phyloP scores from a whole-genome alignment of 2,329 filamentous ascomycete genomes.

The Dactylellina leptospora region DNA sequence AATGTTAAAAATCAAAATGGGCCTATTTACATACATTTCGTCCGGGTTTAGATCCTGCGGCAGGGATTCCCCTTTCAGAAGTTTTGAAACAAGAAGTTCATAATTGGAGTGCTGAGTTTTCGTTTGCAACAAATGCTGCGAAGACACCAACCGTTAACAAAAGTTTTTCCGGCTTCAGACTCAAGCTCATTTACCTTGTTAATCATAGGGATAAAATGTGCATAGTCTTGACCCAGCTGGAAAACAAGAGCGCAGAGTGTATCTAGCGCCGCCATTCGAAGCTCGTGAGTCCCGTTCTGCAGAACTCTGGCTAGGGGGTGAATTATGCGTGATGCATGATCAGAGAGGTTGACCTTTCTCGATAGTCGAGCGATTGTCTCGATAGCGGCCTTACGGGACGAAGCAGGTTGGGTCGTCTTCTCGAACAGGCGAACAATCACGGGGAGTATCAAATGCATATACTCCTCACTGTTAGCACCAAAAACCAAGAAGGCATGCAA shows the following conservation, averaged over 20 bases:
- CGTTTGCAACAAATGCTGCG: constrained; percentile 71
- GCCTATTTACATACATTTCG: constrained; percentile 61
- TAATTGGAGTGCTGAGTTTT: constrained; percentile 91
- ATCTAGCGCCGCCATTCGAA: constrained; percentile 86
- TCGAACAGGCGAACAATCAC: constrained; percentile 95
- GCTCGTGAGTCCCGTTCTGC: constrained; percentile 73
- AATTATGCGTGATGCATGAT: constrained; percentile 95
- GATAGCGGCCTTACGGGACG: constrained; percentile 85
- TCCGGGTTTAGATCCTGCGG: constrained; percentile 93
- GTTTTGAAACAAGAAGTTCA: constrained; percentile 86
- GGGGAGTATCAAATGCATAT: constrained; percentile 98
- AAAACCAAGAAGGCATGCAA: constrained; percentile 96
- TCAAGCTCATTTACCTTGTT: constrained; percentile 72
- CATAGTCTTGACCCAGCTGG: constrained; percentile 92
- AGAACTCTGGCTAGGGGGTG: constrained; percentile 89
- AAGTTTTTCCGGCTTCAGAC: too few relatives aligned
- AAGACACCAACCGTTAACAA: constrained; percentile 6
- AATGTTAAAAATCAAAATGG: background rate
- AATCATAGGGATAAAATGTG: constrained; percentile 91
- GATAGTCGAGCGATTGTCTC: constrained; percentile 95
- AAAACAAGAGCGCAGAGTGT: constrained; percentile 95
- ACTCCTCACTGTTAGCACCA: constrained; percentile 93
- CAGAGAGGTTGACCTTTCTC: constrained; percentile 94
- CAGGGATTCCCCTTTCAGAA: constrained; percentile 93
- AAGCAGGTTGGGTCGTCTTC: constrained; percentile 79